A percentile compares a stretch with the other conserved stretches of the same genome.
Evolutionary conservation across 768 basidiomycete genomes (phyloP).

Genomic region (Mycena vitilis): DNA sequence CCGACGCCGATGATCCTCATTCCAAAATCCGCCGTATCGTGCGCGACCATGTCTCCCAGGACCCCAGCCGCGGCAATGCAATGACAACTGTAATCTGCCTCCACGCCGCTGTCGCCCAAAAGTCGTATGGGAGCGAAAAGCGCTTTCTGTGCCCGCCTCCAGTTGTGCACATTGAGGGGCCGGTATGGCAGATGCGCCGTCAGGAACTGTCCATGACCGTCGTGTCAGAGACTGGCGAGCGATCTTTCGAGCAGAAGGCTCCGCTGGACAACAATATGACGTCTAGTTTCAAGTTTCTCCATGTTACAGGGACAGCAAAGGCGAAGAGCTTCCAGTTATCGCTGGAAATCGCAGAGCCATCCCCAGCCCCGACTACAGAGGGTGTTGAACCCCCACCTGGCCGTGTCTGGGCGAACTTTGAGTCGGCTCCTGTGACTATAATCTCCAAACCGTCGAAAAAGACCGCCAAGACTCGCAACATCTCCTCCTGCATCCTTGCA

Average conservation of each 20-base stretch:
- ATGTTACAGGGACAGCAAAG: slow-evolving; percentile 89
- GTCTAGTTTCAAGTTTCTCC: slow-evolving; percentile 91
- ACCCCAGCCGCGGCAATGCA: slow-evolving; percentile 79
- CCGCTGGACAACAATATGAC: slow-evolving; percentile 86
- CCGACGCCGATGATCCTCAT: slow-evolving; percentile 73
- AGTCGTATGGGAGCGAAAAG: slow-evolving; percentile 96
- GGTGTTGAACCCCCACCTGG: slow-evolving; percentile 62
- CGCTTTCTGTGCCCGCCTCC: slow-evolving; percentile 95
- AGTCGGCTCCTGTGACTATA: slow-evolving; percentile 92
- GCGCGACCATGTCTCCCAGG: slow-evolving; percentile 83
- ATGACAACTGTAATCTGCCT: slow-evolving; percentile 93
- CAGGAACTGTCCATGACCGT: slow-evolving; percentile 89
- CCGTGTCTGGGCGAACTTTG: slow-evolving; percentile 91
- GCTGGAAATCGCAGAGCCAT: slow-evolving; percentile 85
- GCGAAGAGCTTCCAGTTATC: slow-evolving; percentile 91
- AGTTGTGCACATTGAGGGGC: slow-evolving; percentile 91
- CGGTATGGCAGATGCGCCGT: slow-evolving; percentile 83
- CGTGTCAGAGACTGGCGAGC: slow-evolving; percentile 85
- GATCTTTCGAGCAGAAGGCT: slow-evolving; percentile 87
- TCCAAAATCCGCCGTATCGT: slow-evolving; percentile 87
- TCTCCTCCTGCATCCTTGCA: slow-evolving; percentile 89
- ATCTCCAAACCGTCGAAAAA: slow-evolving; percentile 98
- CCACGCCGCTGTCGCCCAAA: slow-evolving; percentile 94
- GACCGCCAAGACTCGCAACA: slow-evolving; percentile 94
- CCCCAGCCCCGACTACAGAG: slow-evolving; percentile 61